Evolutionary conservation across 768 basidiomycete species (phyloP).

Genomic region (Lactarius quietus): DNA sequence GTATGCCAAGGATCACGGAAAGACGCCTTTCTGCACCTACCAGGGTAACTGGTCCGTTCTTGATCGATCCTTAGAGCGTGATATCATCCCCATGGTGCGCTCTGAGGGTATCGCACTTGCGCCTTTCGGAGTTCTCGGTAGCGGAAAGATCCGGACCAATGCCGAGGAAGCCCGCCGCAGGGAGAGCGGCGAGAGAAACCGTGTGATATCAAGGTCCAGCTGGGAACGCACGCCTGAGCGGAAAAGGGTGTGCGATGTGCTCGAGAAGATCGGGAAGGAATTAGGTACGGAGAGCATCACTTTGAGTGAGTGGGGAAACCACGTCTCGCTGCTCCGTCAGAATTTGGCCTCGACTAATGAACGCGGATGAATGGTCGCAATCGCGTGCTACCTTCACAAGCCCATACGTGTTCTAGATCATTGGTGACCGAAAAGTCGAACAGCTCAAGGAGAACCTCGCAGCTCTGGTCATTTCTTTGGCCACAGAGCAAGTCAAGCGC

Average conservation of each 20-base stretch:
- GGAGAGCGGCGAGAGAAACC: slow-evolving; percentile 37
- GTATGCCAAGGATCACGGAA: slow-evolving; percentile 38
- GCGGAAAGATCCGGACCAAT: slow-evolving; percentile 39
- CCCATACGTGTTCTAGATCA: slow-evolving; percentile 45
- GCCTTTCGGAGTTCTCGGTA: slow-evolving; percentile 41
- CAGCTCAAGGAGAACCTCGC: slow-evolving; percentile 44
- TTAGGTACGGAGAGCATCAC: slow-evolving; percentile 36
- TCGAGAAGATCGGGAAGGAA: slow-evolving; percentile 41
- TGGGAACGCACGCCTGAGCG: slow-evolving; percentile 40
- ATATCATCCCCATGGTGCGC: slow-evolving; percentile 39
- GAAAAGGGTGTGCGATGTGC: slow-evolving; percentile 33
- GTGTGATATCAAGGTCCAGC: slow-evolving; percentile 16
- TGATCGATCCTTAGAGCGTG: slow-evolving; percentile 39
- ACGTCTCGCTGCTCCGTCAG: background rate
- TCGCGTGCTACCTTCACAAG: slow-evolving; percentile 49
- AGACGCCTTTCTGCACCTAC: slow-evolving; percentile 37
- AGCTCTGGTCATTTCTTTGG: slow-evolving; percentile 42
- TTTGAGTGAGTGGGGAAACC: slow-evolving; percentile 3
- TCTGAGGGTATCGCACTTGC: slow-evolving; percentile 39
- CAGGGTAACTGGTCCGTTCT: slow-evolving; percentile 38
- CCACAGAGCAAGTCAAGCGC: slow-evolving; percentile 40
- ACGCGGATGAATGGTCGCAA: slow-evolving; percentile 35
- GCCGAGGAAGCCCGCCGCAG: slow-evolving; percentile 35
- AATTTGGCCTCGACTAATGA: background rate
- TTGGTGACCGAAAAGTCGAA: slow-evolving; percentile 46